Conservation (phyloP, 2,329 filamentous ascomycete genomes). For the Cytospora paraplurivora region DNA sequence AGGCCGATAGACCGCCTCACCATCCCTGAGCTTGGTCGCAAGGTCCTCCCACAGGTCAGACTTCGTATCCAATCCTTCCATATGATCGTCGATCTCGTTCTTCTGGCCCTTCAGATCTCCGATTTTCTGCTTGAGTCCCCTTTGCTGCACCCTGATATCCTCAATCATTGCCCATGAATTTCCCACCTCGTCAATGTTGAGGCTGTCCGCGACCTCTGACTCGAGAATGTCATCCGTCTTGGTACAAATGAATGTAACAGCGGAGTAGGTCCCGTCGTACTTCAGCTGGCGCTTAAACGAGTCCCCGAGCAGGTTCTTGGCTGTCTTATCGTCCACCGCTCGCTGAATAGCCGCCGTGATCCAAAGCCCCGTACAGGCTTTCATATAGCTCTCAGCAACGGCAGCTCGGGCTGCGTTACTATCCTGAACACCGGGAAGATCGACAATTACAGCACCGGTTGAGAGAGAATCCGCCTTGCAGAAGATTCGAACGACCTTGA, state of each 20-base stretch:
- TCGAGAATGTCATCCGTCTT: constrained; percentile 62
- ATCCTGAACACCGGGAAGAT: constrained; percentile 62
- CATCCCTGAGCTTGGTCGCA: neutral
- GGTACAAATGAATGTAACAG: constrained; percentile 62
- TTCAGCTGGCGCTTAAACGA: constrained; percentile 61
- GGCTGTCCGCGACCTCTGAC: constrained; percentile 40
- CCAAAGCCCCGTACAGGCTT: constrained; percentile 62
- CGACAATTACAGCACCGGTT: constrained; percentile 42
- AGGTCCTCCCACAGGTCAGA: constrained; percentile 1
- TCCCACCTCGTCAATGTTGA: constrained; percentile 30
- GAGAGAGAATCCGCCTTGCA: constrained; percentile 40
- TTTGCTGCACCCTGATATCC: constrained; percentile 26
- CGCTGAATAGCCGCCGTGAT: constrained; percentile 64
- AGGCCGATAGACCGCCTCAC: constrained; percentile 3
- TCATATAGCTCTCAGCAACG: constrained; percentile 60
- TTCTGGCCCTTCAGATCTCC: neutral
- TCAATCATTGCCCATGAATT: neutral
- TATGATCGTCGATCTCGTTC: neutral
- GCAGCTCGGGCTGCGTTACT: constrained; percentile 61
- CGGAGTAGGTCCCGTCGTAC: constrained; percentile 56
- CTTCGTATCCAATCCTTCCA: neutral
- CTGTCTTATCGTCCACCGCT: constrained; percentile 61
- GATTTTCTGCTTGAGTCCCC: constrained; percentile 33
- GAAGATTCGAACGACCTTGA: constrained; percentile 51
- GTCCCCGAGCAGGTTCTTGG: constrained; percentile 57